A percentile compares a stretch with the other conserved stretches of the same genome.
phyloP scores from a whole-genome alignment of 2,329 filamentous ascomycete genomes.

The Coniella lustricola region DNA sequence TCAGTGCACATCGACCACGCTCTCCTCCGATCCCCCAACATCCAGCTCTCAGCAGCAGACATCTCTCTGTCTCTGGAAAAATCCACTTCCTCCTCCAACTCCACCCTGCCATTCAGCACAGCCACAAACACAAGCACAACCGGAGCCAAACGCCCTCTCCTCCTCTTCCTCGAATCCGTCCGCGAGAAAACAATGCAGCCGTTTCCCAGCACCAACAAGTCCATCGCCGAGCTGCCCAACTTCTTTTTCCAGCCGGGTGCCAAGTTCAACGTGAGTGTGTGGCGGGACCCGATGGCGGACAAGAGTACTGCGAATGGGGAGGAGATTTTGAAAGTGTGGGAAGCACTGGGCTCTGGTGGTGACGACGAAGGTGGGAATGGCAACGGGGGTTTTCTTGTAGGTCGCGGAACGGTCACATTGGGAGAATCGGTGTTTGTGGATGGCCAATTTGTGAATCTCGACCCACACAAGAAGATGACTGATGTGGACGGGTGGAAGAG shows the following conservation, averaged over 20 bases:
- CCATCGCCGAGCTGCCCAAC: constrained; percentile 9
- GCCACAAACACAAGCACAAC: constrained; percentile 6
- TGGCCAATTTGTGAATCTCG: constrained; percentile 26
- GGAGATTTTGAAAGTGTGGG: neutral
- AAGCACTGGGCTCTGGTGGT: constrained; percentile 15
- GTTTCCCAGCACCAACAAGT: constrained; percentile 23
- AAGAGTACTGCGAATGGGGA: neutral
- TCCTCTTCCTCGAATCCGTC: constrained; percentile 18
- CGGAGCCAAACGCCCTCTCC: constrained; percentile 23
- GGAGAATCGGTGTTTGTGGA: constrained; percentile 25
- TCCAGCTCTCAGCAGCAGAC: constrained; percentile 5
- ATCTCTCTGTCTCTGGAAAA: neutral
- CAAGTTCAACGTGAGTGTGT: constrained; percentile 24
- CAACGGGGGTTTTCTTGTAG: constrained; percentile 17
- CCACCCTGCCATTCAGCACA: constrained; percentile 23
- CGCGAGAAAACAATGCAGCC: constrained; percentile 33
- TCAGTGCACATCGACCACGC: constrained; percentile 34
- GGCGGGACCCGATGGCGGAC: constrained; percentile 21
- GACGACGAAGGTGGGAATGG: constrained; percentile 7
- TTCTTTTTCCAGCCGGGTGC: constrained; percentile 28
- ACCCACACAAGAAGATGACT: constrained; percentile 26
- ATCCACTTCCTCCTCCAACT: neutral
- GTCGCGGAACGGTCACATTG: constrained; percentile 20
- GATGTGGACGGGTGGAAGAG: constrained; percentile 24
- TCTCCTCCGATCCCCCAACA: constrained; percentile 35